A percentile compares a stretch with the other conserved stretches of the same genome.
Conservation (phyloP, 1,284 basidiomycete genomes). For the Pseudozyma flocculosa region DNA sequence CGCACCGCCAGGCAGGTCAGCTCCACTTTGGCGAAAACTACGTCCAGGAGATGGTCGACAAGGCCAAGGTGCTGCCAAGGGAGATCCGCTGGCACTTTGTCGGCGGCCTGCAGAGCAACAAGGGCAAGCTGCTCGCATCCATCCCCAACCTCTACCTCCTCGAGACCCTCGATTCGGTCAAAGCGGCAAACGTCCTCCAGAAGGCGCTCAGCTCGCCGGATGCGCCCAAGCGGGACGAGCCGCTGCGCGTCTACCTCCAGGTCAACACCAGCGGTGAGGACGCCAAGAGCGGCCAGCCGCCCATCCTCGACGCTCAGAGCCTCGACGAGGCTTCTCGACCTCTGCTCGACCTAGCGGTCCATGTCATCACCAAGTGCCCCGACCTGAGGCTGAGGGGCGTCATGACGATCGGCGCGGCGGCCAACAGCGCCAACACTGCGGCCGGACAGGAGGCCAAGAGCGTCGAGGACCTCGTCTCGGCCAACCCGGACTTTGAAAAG, state of each 20-base stretch:
- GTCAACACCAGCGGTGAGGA: conserved; percentile 93
- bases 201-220: conserved; percentile 67
- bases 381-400: conserved; percentile 75
- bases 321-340: conserved; percentile 19
- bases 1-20: conserved; percentile 64
- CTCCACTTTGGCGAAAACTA: conserved; percentile 97
- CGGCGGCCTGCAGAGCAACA: conserved; percentile 90
- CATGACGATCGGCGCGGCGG: conserved; percentile 89
- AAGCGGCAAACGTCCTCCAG: conserved; percentile 80
- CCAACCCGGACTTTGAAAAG: conserved; percentile 79
- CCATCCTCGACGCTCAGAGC: conserved; percentile 59
- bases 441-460: conserved; percentile 65
- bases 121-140: conserved; percentile 81
- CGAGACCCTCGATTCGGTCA: conserved; percentile 85
- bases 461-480: conserved; percentile 62
- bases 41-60: conserved; percentile 90
- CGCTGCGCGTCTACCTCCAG: conserved; percentile 80
- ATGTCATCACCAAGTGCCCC: conserved; percentile 74
- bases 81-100: conserved; percentile 87
- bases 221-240: conserved; percentile 58
- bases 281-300: conserved; percentile 79
- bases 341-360: conserved; percentile 69
- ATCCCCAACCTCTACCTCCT: conserved; percentile 86
- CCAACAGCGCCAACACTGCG: conserved; percentile 32
- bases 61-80: conserved; percentile 50